Base-by-base conservation (phyloP, 306 rosid species). In the Cicer chorassanicum region DNA sequence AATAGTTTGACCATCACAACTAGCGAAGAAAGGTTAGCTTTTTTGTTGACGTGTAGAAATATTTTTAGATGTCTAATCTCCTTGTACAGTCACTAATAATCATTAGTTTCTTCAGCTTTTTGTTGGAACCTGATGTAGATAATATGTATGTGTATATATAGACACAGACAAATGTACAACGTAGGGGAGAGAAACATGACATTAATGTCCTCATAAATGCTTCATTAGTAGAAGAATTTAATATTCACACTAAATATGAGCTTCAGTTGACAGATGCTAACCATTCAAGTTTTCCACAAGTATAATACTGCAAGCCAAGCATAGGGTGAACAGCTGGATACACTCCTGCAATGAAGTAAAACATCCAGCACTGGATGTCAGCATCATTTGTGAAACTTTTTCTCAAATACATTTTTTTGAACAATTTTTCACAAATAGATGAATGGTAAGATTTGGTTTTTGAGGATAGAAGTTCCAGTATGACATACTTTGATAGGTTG, bases 251-350 rank as follows among this genome's bases (percentile, higher is more conserved):
- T 51, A 46, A 61, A 53, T n/a, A 34, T 29, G 56, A 71, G 70
- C 68, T 70, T 70, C 55, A 42, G 43, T 70, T 24, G 15, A 54
- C 9, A 78, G 70, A 84, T 78, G 73, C 93, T 84, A 61, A 89
- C 98, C 98, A 91, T 88, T 89, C 92, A 29, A 93, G 93, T 85
- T 93, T 93, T 73, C 98, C 98, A 81, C 92, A 82, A 8, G 98
- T 86, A 84, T 88, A 93, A 72, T 86, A 89, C 70, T 91, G 98
- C 90, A 93, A 83, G 48, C 97, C 97, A 68, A 91, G 96, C 81
- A 89, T 76, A 14, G 98, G 98, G 85, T 93, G 97, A 64, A 82
- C 84, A 43, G 86, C 86, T 19, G 86, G 94, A 86, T 93, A 93
- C 55, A 82, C 84, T 79, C 92, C 98, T 93, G 85, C 82, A 74